Conservation (phyloP, 1,139 yeast species). For the Lodderomyces parapsilosis region DNA sequence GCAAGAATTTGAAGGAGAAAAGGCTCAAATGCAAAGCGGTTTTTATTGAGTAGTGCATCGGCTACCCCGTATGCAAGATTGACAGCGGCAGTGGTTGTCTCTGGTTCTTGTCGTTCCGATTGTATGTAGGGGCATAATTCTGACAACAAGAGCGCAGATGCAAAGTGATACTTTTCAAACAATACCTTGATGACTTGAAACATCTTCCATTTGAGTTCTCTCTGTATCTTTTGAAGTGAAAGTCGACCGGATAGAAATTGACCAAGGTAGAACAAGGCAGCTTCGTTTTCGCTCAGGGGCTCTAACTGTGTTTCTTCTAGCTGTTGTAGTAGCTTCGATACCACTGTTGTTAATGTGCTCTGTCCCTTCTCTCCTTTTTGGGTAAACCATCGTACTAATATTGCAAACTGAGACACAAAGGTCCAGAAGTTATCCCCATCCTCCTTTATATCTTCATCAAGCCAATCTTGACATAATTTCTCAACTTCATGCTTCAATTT, state of each 20-base stretch:
- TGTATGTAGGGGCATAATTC: neutral
- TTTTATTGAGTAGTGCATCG: neutral
- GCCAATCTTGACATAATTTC: slow-evolving; percentile 12
- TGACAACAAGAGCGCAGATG: neutral
- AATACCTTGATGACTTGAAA: neutral
- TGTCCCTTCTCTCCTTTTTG: neutral
- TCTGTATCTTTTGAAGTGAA: neutral
- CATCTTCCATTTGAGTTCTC: neutral
- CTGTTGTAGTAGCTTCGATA: neutral
- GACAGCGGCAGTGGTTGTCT: neutral
- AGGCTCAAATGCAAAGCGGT: neutral
- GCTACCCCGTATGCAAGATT: neutral
- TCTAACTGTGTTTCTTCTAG: neutral
- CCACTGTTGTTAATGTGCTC: neutral
- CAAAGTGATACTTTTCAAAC: neutral
- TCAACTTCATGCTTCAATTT: slow-evolving; percentile 19
- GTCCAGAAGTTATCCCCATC: neutral
- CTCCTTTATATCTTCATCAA: neutral
- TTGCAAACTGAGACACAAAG: neutral
- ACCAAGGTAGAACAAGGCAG: neutral
- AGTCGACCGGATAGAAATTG: neutral
- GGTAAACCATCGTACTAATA: neutral
- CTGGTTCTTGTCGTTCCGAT: neutral
- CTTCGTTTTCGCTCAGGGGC: neutral
- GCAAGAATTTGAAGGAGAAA: neutral